These are phyloP conservation scores for Adansonia rubrostipa DNA, from an alignment of 441 rosid genomes.

Conservation along the genomic window DNA sequence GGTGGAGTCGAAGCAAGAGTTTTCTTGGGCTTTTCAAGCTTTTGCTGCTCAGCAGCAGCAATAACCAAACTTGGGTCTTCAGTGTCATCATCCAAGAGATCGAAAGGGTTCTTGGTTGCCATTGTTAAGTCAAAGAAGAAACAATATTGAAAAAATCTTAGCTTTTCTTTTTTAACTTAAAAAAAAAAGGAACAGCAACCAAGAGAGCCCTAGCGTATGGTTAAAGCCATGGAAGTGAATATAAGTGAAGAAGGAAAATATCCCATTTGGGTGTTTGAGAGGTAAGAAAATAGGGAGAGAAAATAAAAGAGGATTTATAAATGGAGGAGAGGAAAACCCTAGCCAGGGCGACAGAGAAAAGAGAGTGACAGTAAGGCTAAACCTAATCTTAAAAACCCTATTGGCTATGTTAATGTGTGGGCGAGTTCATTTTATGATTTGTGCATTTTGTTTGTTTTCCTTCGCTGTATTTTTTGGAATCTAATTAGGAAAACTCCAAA, in stretches of 20 bases:
- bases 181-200: conserved; percentile 34
- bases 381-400: conserved; percentile 54
- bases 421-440: conserved; percentile 20
- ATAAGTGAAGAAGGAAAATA: neutral
- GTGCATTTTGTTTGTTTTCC: neutral
- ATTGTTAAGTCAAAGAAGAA: conserved; percentile 33
- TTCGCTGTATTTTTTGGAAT: too few species aligned
- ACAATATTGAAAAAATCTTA: neutral
- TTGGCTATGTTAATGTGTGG: conserved; percentile 28
- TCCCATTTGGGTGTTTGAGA: neutral
- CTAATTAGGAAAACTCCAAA: too few species aligned
- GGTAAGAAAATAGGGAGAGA: neutral
- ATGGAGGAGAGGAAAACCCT: conserved; percentile 41
- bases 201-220: conserved; percentile 33
- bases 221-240: conserved; percentile 37
- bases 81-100: conserved; percentile 70
- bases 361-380: neutral
- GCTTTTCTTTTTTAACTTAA: conserved; percentile 1
- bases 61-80: conserved; percentile 70
- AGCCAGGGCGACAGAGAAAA: conserved; percentile 54
- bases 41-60: conserved; percentile 53
- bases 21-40: conserved; percentile 68
- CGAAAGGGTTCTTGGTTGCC: conserved; percentile 86
- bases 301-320: neutral
- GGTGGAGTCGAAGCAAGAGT: conserved; percentile 43